Evolutionary conservation across 805 yeast genomes (phyloP), one percentile per base, ranked within the genome.

Genomic region (Ogataea siamensis): DNA sequence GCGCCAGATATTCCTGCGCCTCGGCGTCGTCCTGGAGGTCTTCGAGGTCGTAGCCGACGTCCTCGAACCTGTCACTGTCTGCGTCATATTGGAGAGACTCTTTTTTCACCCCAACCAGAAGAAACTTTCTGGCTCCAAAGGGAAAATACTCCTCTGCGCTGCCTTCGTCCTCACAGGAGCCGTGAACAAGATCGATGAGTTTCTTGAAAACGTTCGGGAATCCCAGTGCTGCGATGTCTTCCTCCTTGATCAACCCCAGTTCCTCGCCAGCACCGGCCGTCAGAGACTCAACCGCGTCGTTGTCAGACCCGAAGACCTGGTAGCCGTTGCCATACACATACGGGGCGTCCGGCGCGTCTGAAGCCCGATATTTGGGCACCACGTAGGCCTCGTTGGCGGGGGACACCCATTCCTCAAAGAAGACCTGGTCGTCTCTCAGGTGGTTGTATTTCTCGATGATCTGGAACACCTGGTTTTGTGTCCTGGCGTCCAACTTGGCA

Each of bases 161-260:
- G 12, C n/a, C 22, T 41, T 7, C 41, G 27, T 19, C 43, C 41
- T 26, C 33, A 14, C 45, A 45, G 9, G 28, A 27, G 10, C 26
- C 29, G n/a, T 39, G 47, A n/a, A 33, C 35, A 14, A 39, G 40
- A 13, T 38, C 46, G 30, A 37, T 40, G 9, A 49, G 39, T 29
- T 41, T 49, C 10, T 41, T 16, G 57, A 57, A 60, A 5, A 50
- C 40, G 11, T 41, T 29, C 1, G 65, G 64, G 28, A 58, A 60
- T 2, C 62, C 62, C 41, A 46, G 23, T 3, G 57, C 42, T 3
- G 43, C n/a, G 24, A 60, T 46, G 34, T 57, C 42, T 32, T 51
- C 50, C 40, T 60, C 63, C 31, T 50, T 42, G 8, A 60, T 47
- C 17, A 47, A 18, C 7, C 46, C 32, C 19, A 37, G 29, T 2